Conservation (phyloP, 331 rosid genomes). For the Rosa hybrid region DNA sequence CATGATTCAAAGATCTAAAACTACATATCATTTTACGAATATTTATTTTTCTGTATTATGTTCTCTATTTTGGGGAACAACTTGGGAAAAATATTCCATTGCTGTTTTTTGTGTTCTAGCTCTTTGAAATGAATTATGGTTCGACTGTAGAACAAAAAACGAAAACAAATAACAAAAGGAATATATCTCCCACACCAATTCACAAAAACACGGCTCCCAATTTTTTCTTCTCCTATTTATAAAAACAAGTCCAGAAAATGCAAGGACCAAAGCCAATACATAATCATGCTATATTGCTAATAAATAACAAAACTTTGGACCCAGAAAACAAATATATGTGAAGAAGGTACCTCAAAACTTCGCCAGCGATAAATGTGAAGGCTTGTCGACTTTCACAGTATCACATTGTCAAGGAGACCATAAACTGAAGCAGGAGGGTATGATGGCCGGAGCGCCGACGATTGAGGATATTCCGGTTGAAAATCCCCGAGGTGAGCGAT, state of each 20-base stretch:
- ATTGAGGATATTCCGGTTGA: constrained; percentile 3
- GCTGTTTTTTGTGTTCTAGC: neutral
- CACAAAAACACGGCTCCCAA: neutral
- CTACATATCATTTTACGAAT: neutral
- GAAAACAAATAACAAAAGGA: neutral
- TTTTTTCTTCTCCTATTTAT: neutral
- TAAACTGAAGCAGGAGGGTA: neutral
- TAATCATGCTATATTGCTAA: neutral
- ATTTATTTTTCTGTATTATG: neutral
- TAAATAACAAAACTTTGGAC: neutral
- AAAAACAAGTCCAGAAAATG: neutral
- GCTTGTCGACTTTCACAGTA: neutral
- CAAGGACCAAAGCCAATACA: neutral
- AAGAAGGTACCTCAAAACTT: neutral
- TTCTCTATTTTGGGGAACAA: neutral
- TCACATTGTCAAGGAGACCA: neutral
- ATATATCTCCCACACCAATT: neutral
- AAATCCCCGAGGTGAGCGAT: neutral
- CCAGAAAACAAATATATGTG: neutral
- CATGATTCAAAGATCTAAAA: neutral
- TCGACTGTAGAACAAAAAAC: neutral
- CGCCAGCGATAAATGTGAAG: neutral
- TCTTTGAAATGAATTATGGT: neutral
- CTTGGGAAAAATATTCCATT: neutral
- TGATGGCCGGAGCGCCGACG: neutral